Base-by-base conservation (phyloP, 768 basidiomycete genomes). In the Cytidiella melzeri region DNA sequence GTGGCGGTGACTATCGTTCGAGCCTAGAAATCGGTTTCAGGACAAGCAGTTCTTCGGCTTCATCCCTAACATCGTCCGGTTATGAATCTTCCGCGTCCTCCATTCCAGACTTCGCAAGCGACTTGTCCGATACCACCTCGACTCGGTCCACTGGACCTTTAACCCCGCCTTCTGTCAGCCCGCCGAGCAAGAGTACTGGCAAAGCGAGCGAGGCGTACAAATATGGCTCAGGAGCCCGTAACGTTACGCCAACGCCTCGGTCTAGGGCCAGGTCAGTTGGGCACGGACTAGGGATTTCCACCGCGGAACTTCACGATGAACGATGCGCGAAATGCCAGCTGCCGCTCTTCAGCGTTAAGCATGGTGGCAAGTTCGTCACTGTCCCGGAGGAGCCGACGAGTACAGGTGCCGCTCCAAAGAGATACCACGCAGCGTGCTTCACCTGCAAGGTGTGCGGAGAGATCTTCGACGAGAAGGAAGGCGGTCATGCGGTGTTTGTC, bases 381-480 rank as follows among this genome's bases (percentile, higher is more conserved):
- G 77, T 89, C 24, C 85, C 87, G 5, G 77, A 75, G 49, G 64
- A 67, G 44, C 64, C 61, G 28, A 57, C 64, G 2, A 61, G 57
- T 48, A 67, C 69, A 39, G 72, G 67, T 25, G 70, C 69, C 15
- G 66, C 69, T 20, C 73, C 80, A n/a, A 74, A 75, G 61, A 73
- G 74, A 19, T 92, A 86, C 57, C 89, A 92, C 55, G 72, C 77
- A 3, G 75, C 80, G 38, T 92, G 89, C 61, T 91, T 92, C 65
- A 79, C 74, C 45, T 92, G 89, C 58, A 69, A 64, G 19, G 68
- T 84, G 19, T 92, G 89, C 57, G 69, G 78, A 39, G 73, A 76
- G 15, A 60, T 71, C 7, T 88, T 92, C 57, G 77, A 75, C 53
- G 84, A 85, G 60, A 69, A 68, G 28, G 67, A 68, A 43, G 75